Evolutionary conservation across 2,329 filamentous ascomycete genomes (phyloP).

Genomic region (Hypoxylon sp.): DNA sequence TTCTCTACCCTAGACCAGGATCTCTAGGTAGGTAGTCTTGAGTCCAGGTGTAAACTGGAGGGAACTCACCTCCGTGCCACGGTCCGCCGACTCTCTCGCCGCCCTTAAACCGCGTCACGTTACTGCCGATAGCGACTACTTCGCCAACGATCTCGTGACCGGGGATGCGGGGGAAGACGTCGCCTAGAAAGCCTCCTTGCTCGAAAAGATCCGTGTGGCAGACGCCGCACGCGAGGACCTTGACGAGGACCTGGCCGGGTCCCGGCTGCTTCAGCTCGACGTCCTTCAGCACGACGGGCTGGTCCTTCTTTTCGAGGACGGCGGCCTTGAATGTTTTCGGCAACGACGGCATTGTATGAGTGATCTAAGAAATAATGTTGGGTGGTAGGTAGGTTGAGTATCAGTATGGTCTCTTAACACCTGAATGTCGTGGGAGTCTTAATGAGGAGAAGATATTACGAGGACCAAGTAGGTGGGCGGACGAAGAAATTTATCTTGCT

Average conservation of each 20-base stretch:
- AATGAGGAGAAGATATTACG: conserved; percentile 50
- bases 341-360: conserved; percentile 52
- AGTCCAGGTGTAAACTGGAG: no score
- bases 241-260: conserved; percentile 72
- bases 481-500: conserved; percentile 21
- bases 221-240: conserved; percentile 77
- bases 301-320: conserved; percentile 65
- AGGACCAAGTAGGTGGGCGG: conserved; percentile 6
- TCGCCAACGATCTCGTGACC: conserved; percentile 80
- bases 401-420: not conserved
- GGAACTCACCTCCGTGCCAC: conserved; percentile 72
- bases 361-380: not conserved
- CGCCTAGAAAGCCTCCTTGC: conserved; percentile 63
- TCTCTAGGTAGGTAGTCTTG: not conserved
- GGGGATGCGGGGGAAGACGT: conserved; percentile 70
- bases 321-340: conserved; percentile 77
- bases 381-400: not conserved
- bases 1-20: not conserved
- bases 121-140: conserved; percentile 69
- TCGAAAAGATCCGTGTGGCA: conserved; percentile 72
- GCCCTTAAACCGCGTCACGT: conserved; percentile 67
- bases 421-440: not conserved
- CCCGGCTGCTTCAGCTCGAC: conserved; percentile 67
- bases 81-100: conserved; percentile 75
- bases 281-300: conserved; percentile 69